Base-by-base conservation (phyloP, 2,329 filamentous ascomycete genomes). In the Trichoderma sp. region DNA sequence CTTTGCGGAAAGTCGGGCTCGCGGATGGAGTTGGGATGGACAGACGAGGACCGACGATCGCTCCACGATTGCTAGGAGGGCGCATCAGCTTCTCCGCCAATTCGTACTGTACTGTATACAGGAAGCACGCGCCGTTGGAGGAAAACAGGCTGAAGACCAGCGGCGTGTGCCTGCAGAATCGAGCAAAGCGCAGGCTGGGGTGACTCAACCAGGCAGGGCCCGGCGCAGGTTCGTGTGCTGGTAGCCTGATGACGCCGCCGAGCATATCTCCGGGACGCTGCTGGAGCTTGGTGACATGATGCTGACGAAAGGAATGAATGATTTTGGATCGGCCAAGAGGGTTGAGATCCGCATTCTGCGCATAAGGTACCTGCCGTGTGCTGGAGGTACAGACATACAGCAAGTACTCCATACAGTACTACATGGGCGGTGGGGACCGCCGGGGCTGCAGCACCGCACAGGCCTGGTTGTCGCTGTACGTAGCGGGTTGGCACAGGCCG, bases 221-320 rank as follows among this genome's bases (percentile, higher is more conserved):
- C 10, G 50, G 48, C 6, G 19, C 32, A 9, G 17, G 58, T 35
- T 50, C n/a, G 35, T 17, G 15, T 17, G 32, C 52, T 53, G 48
- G 48, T 60, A 42, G 32, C 22, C 45, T 53, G 6, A 15, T 25
- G 59, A 63, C 59, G 42, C 19, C 58, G 32, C 29, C 37, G 57
- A 60, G 27, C 37, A 45, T 60, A 32, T 29, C 19, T 50, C 39
- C 58, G 58, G 42, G 27, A 34, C 27, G 27, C 22, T 32, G 52
- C 9, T 17, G 37, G 37, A 32, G 22, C 34, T 61, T 52, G n/a
- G 54, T 65, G 61, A 65, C 61, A 65, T 57, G 61, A 65, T 65
- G 61, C 61, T 65, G 61, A 65, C 61, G 61, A 57, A 64, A 48
- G 45, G 37, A 29, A 22, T 34, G 32, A 29, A 53, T 65, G 13